phyloP scores from a whole-genome alignment of 495 filamentous ascomycete genomes.

The Cetradonia linearis region DNA sequence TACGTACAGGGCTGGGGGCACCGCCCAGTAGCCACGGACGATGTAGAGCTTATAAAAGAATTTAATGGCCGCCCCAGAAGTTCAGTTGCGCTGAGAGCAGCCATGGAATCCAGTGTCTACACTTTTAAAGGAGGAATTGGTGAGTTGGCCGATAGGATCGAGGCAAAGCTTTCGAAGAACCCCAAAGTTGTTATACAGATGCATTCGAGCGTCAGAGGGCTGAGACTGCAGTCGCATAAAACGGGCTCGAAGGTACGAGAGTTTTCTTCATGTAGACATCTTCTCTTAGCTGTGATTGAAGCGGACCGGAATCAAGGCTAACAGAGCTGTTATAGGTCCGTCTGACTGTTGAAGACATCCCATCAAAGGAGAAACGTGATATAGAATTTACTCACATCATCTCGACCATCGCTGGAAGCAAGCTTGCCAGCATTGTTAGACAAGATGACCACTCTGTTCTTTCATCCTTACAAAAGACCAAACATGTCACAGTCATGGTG shows the following conservation, averaged over 20 bases:
- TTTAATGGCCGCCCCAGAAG: slow-evolving; percentile 15
- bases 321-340: neutral
- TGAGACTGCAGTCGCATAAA: slow-evolving; percentile 19
- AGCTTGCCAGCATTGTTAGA: slow-evolving; percentile 35
- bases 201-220: slow-evolving; percentile 31
- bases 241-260: slow-evolving; percentile 25
- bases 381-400: slow-evolving; percentile 52
- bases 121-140: slow-evolving; percentile 52
- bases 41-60: slow-evolving; percentile 23
- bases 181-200: slow-evolving; percentile 46
- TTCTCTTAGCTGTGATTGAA: neutral
- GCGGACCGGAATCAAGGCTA: neutral
- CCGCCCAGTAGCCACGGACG: slow-evolving; percentile 20
- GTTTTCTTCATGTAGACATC: neutral
- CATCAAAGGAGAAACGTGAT: neutral
- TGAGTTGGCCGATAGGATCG: slow-evolving; percentile 41
- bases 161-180: slow-evolving; percentile 33
- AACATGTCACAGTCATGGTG: slow-evolving; percentile 66
- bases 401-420: slow-evolving; percentile 52
- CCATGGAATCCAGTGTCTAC: slow-evolving; percentile 40
- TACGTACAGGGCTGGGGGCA: neutral
- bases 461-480: slow-evolving; percentile 12
- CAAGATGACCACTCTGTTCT: neutral
- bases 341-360: slow-evolving; percentile 1
- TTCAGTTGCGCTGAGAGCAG: slow-evolving; percentile 14